Base-by-base conservation (phyloP, 768 basidiomycete species). In the Auricularia cornea region DNA sequence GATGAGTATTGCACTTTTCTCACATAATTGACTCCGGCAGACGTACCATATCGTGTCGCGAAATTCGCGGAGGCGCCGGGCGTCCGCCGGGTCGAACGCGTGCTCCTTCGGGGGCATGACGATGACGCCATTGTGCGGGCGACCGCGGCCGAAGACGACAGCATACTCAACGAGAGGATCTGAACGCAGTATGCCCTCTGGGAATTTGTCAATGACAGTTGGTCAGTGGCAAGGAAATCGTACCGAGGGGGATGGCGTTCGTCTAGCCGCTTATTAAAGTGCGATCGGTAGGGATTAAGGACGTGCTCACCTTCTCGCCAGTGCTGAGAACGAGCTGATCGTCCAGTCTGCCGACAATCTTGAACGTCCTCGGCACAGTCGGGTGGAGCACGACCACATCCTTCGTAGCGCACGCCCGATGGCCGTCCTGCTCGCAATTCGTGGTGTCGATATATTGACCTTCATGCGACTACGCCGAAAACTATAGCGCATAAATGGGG, bases 311-410 rank as follows among this genome's bases (percentile, higher is more conserved):
- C 72, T 79, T 78, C 20, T 67, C 66, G 2, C 79, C 81, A 1
- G 75, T 79, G 33, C 68, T 72, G 54, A 77, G 72, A 68, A 78
- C 76, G 44, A 82, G 77, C 66, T 81, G 80, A 62, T 82, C 81
- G 62, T 81, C 81, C 8, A 68, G 70, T 14, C 82, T 71, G 2
- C 81, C 80, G 59, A 70, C 73, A 2, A 81, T 66, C 61, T 70
- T 76, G 71, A 73, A 80, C 31, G 74, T 65, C 1, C 68, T 67
- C 1, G 68, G 69, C n/a, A 76, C 74, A 0, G 72, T 73, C 6
- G 80, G 79, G 66, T 83, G 80, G 6, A 68, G 73, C 20, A 73
- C 57, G 8, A 82, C 61, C 0, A 81, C 71, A 62, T 81, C 80
- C 38, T 70, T 74, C 0, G 78, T 79, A 26, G 76, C 73, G 62